phyloP scores from a whole-genome alignment of 1,284 basidiomycete genomes.

The Phaffia rhodozyma region DNA sequence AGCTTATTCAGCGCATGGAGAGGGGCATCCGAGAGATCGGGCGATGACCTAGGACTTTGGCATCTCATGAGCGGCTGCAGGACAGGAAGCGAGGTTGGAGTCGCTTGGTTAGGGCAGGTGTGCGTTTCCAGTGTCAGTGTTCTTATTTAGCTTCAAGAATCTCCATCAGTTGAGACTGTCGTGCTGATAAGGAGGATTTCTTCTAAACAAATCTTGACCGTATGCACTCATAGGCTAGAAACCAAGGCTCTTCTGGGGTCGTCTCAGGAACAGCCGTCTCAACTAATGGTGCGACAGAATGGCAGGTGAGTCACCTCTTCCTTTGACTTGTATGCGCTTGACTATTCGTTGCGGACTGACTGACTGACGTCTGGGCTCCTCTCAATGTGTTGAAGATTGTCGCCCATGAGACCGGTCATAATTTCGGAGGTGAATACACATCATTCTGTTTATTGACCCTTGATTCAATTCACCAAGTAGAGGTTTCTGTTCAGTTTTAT shows the following conservation, averaged over 20 bases:
- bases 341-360: no score
- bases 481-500: background rate
- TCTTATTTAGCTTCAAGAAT: no score
- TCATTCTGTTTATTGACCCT: background rate
- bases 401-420: constrained; percentile 64
- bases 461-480: background rate
- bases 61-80: constrained; percentile 65
- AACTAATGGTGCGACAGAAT: constrained; percentile 48
- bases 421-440: constrained; percentile 20
- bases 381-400: constrained; percentile 53
- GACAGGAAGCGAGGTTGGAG: constrained; percentile 56
- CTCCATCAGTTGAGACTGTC: no score
- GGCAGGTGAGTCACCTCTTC: constrained; percentile 32
- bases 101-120: constrained; percentile 75
- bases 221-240: background rate
- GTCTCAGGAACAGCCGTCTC: constrained; percentile 78
- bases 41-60: constrained; percentile 69
- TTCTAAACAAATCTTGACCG: constrained; percentile 21
- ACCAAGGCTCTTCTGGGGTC: constrained; percentile 21
- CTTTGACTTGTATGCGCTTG: background rate
- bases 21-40: constrained; percentile 47
- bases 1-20: constrained; percentile 76
- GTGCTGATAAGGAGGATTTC: background rate
- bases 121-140: constrained; percentile 26
- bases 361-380: background rate